Evolutionary conservation across 495 filamentous ascomycete species (phyloP), one percentile per base, ranked within the genome.

Genomic region (Tuber calosporum): DNA sequence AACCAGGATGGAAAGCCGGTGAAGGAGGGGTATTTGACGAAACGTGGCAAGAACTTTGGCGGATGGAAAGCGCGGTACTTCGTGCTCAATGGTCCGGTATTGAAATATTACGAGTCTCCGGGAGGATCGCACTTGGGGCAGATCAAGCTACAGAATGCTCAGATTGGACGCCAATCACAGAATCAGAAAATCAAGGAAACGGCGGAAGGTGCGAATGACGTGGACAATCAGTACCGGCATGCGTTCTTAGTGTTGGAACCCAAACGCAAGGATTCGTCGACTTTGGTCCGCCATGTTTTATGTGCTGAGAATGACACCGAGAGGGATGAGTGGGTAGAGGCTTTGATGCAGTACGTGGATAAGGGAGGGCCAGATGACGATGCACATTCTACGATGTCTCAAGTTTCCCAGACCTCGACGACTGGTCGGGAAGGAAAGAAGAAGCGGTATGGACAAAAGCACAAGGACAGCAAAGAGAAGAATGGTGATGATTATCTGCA

Each of bases 41-140:
- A 99, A 84, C 86, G 91, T 72, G 95, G 95, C 38, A 99, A 99
- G 85, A 97, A 97, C 77, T 98, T 98, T 83, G 95, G 95, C 37
- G 95, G 95, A n/a, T 99, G 95, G 95, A 99, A 99, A 82, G 93
- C 92, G 22, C 87, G 95, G 71, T 98, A 92, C 81, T 99, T 99
- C 78, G 87, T 97, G 66, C 87, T 99, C 1, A 92, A 98, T 79
- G 93, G 93, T 2, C 92, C 96, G 22, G 86, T 92, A 45, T 83
- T 99, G 75, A 93, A 90, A 79, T 98, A 99, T 81, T 97, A 93
- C 80, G 95, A 99, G 82, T 87, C 89, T 4, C 92, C 91, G 0
- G 93, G 93, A 62, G 95, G 95, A 19, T 86, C 92, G 38, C 92
- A 97, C 81, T 84, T 98, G 69, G 95, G 95, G 15, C 94, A 93